Base-by-base conservation (phyloP, 257 asterid species). In the Solanum arcanum region DNA sequence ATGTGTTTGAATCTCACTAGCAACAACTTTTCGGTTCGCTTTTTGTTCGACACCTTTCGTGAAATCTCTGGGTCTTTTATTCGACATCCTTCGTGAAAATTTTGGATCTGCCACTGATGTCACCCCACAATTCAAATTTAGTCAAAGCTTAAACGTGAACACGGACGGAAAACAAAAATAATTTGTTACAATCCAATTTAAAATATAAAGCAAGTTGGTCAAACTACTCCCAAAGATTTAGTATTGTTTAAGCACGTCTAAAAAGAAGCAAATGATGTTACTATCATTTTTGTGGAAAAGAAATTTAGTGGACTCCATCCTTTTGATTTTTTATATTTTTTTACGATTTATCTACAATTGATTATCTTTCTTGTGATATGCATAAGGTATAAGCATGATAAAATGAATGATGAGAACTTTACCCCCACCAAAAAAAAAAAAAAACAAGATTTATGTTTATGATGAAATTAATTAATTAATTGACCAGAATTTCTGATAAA, bases 101-200 rank as follows among this genome's bases (percentile, higher is more conserved):
- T 47, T 7, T 14, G 20, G 1, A 0, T 47, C 18, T 47, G 0
- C 2, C 59, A 47, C 20, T 47, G 3, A 0, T 3, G 21, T 5
- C 60, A 15, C 9, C 21, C 21, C 3, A 3, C 0, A 0, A 49
- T 49, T 15, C 9, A 13, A 1, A 15, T 49, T 49, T 49, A 49
- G 21, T 15, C 21, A 47, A 14, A 7, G 16, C 21, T 49, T 3
- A 3, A 49, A 49, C 5, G 8, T 49, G 59, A 5, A 3, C 59
- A 2, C 9, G 3, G 3, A 8, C 0, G 21, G 3, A 5, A 41
- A 12, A 4, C 5, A 3, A 46, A 46, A 12, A 1, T 0, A 5
- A 39, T 6, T 37, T 59, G 12, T 21, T 3, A 60, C 68, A 60
- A 60, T 60, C n/a, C 14, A 60, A 60, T 23, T 23, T 60, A 60